Evolutionary conservation across 2,329 filamentous ascomycete genomes (phyloP), one percentile per base, ranked within the genome.

Genomic region (Diaporthe citri): DNA sequence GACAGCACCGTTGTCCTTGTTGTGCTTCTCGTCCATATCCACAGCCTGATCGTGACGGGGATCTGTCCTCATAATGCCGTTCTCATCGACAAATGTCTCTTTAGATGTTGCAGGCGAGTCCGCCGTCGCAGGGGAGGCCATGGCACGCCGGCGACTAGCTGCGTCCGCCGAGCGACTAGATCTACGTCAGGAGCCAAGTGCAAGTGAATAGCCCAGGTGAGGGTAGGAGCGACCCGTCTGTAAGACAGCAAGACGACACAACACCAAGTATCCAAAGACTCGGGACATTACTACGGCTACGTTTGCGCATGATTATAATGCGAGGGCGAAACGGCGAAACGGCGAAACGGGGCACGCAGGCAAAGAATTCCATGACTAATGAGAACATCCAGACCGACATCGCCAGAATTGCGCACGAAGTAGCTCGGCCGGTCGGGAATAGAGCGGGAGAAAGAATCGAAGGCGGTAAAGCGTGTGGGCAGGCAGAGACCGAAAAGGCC

Each of bases 311-410:
- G 31, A 55, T 34, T 41, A 39, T 31, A 22, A 31, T 48, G 34
- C 46, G 48, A 39, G 4, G 41, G n/a, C 39, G 39, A 48, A 6
- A 57, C 8, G 52, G n/a, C 39, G 39, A 48, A 6, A 57, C 8
- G 52, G 57, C 56, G 15, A 52, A n/a, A 41, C 36, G 46, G 60
- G 46, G 46, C n/a, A 31, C 25, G 17, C 46, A 28, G 22, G 34
- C 46, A 64, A 17, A 31, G 20, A 39, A 62, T 55, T 72, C 41
- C 57, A 72, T 72, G 70, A 72, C 70, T 72, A 72, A 72, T 34
- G 43, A 34, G 46, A 55, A 36, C 59, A 31, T 34, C n/a, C 39
- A 55, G 70, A 64, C 71, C 71, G 71, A 60, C 71, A 64, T 72
- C 57, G 57, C 71, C 46, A 72, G 71, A 41, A 64, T n/a, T 31